phyloP scores from a whole-genome alignment of 805 yeast species.

The Wickerhamiella spandovensis region DNA sequence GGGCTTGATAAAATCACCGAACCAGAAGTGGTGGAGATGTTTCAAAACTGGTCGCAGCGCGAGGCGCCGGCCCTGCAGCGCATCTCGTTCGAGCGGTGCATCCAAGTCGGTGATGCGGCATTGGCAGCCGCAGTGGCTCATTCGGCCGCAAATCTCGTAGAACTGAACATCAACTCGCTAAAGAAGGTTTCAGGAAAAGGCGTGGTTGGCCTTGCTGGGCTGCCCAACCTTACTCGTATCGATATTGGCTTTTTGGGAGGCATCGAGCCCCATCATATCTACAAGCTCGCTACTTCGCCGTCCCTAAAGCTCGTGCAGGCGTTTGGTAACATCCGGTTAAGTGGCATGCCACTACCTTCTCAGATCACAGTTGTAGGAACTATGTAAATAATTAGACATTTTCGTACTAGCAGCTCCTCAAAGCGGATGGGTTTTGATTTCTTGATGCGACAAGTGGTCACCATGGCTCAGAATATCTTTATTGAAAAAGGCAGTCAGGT shows the following conservation, averaged over 20 bases:
- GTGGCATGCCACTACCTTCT: constrained; percentile 21
- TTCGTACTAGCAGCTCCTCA: too few species aligned
- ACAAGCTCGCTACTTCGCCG: constrained; percentile 45
- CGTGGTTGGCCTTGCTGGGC: constrained; percentile 19
- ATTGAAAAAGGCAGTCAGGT: neutral
- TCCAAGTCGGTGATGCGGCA: constrained; percentile 49
- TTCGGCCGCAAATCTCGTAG: constrained; percentile 50
- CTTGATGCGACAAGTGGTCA: neutral
- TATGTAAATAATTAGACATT: constrained; percentile 9
- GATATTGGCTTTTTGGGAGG: constrained; percentile 73
- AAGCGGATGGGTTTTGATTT: neutral
- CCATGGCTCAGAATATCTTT: neutral
- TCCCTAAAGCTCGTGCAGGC: constrained; percentile 58
- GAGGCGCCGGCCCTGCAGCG: constrained; percentile 38
- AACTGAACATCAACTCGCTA: constrained; percentile 63
- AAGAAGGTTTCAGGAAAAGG: constrained; percentile 36
- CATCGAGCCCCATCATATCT: constrained; percentile 57
- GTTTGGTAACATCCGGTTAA: constrained; percentile 39
- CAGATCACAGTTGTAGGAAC: constrained; percentile 19
- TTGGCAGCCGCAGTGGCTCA: constrained; percentile 48
- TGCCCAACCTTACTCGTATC: constrained; percentile 51
- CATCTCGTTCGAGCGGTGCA: constrained; percentile 53
- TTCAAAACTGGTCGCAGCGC: constrained; percentile 36
- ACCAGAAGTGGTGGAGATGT: constrained; percentile 48
- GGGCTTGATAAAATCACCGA: constrained; percentile 54